phyloP scores from a whole-genome alignment of 164 flowering plant genomes.

The Paratinospora sagittata region DNA sequence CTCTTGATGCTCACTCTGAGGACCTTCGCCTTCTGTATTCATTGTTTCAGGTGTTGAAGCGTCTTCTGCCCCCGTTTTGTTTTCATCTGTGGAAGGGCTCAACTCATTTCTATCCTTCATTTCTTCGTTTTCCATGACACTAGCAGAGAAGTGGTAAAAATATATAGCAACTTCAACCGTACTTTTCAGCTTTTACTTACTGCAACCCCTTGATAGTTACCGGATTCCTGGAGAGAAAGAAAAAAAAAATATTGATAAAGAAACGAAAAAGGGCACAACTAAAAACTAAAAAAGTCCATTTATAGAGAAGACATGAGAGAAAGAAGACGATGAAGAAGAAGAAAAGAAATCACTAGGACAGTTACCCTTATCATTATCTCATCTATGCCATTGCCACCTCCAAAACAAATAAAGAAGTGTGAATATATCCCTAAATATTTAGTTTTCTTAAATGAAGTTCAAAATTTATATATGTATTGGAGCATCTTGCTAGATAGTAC shows the following conservation, averaged over 20 bases:
- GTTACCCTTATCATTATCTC: not conserved
- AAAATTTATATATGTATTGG: too few relatives aligned
- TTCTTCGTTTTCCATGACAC: slow-evolving; percentile 24
- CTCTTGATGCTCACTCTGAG: slow-evolving; percentile 17
- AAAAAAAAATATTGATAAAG: not conserved
- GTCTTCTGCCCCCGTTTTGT: slow-evolving; percentile 18
- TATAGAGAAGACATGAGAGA: not conserved
- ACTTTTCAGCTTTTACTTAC: not conserved
- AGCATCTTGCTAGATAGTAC: too few relatives aligned
- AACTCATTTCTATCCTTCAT: slow-evolving; percentile 13
- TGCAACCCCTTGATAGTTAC: not conserved
- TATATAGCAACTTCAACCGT: slow-evolving; percentile 3
- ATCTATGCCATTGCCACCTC: not conserved
- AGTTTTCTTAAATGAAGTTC: too few relatives aligned
- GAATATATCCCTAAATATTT: not conserved
- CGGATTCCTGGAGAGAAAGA: not conserved
- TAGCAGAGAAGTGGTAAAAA: not conserved
- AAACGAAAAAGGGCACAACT: not conserved
- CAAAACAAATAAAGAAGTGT: not conserved
- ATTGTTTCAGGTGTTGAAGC: slow-evolving; percentile 16
- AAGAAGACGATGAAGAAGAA: not conserved
- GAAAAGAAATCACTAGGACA: not conserved
- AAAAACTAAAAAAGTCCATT: not conserved
- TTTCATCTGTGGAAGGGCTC: slow-evolving; percentile 15
- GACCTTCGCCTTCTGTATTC: not conserved